Evolutionary conservation across 75 land plant genomes (phyloP).

Genomic region (Pinus tabuliformis): DNA sequence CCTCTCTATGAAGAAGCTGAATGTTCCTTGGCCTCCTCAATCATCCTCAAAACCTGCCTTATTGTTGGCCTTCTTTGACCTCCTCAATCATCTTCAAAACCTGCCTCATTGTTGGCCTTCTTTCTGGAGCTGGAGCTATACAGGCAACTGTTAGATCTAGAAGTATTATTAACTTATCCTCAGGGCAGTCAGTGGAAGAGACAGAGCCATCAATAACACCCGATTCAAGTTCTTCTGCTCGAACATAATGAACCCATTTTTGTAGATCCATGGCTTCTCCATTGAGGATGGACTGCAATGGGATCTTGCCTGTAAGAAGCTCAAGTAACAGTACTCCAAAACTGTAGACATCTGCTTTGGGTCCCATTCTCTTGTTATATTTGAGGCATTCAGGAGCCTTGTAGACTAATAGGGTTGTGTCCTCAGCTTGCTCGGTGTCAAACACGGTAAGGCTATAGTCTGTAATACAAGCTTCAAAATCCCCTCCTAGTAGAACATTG

Average conservation of each 20-base stretch:
- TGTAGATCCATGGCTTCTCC: constrained; percentile 59
- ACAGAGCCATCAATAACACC: constrained; percentile 54
- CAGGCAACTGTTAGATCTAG: constrained; percentile 74
- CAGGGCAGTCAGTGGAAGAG: constrained; percentile 29
- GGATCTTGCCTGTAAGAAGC: constrained; percentile 77
- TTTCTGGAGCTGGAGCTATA: constrained; percentile 49
- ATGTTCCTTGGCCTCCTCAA: constrained; percentile 19
- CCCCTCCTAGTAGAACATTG: constrained; percentile 66
- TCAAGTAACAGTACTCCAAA: constrained; percentile 81
- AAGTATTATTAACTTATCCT: constrained; percentile 64
- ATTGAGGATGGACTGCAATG: constrained; percentile 56
- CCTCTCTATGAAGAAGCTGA: neutral
- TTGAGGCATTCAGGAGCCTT: constrained; percentile 77
- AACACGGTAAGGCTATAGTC: constrained; percentile 68
- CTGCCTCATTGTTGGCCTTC: constrained; percentile 68
- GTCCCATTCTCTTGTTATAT: constrained; percentile 60
- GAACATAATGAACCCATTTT: constrained; percentile 48
- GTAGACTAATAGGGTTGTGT: constrained; percentile 69
- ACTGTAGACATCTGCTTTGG: constrained; percentile 91
- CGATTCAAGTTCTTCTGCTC: constrained; percentile 55
- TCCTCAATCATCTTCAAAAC: constrained; percentile 55
- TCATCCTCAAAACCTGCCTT: constrained; percentile 66
- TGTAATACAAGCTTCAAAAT: constrained; percentile 69
- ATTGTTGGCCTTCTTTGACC: constrained; percentile 54
- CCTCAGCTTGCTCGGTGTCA: constrained; percentile 32